Evolutionary conservation across 2,329 filamentous ascomycete genomes (phyloP).

Genomic region (Dactylellina drechsleri): DNA sequence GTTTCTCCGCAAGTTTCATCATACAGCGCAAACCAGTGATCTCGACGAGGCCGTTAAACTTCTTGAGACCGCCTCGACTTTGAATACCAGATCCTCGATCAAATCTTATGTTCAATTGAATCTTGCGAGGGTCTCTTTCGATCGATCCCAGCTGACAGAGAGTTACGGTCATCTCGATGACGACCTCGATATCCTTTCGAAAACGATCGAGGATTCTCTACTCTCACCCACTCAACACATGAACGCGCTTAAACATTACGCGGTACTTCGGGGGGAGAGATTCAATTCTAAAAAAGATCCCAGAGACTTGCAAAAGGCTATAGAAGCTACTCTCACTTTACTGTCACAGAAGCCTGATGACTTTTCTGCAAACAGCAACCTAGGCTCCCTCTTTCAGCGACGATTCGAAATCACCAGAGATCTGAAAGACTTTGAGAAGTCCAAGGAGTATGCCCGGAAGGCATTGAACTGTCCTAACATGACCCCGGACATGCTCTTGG

Average conservation of each 20-base stretch:
- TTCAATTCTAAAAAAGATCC: too few species aligned
- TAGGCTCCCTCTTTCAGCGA: not conserved
- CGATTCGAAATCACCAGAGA: not conserved
- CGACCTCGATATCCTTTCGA: not conserved
- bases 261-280: too few species aligned
- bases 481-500: not conserved
- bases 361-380: not conserved
- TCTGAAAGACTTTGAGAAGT: not conserved
- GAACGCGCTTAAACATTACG: too few species aligned
- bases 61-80: conserved; percentile 1
- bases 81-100: not conserved
- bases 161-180: not conserved
- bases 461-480: conserved; percentile 3
- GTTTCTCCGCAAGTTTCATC: not conserved
- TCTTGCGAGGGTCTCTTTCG: not conserved
- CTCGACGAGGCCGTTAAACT: conserved; percentile 3
- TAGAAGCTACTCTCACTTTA: not conserved
- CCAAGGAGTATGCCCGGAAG: not conserved
- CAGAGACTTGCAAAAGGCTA: too few species aligned
- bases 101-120: not conserved
- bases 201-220: too few species aligned
- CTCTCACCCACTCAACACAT: too few species aligned
- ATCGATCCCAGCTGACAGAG: not conserved
- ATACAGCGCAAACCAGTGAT: conserved; percentile 12
- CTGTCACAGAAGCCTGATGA: conserved; percentile 3